Evolutionary conservation across 2,329 filamentous ascomycete genomes (phyloP), one percentile per base, ranked within the genome.

Genomic region (Calycina herbarum): DNA sequence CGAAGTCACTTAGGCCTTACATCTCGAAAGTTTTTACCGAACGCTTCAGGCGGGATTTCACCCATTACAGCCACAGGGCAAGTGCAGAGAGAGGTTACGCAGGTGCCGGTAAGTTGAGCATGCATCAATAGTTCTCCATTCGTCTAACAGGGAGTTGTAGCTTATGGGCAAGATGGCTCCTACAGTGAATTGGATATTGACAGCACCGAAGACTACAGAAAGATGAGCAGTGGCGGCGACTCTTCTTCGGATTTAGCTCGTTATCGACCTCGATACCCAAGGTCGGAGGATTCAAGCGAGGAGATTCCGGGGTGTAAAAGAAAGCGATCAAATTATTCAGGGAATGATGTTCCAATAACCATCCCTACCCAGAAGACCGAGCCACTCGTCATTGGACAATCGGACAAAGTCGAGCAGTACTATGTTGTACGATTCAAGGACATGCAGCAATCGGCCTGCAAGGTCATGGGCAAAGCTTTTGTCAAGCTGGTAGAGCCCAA

Each of bases 401-500:
- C 79, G 1, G 76, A 82, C 2, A 82, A 82, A 1, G 80, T 90
- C 1, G 84, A 83, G 78, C 80, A 80, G 8, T 88, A 89, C 68
- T 89, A 90, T 69, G 80, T 84, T 59, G 81, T 83, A 51, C 79
- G 86, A 0, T 87, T 92, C 73, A 86, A 85, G 68, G 84, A 85
- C 65, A 85, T 89, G 70, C 89, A 93, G 72, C 90, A 93, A 71
- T 84, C 86, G 1, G 85, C 87, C 6, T 89, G 88, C 78, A 93
- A 93, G 76, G 79, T 88, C 31, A 87, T 93, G 62, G 87, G 87
- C 40, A 93, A 93, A 75, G 88, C 86, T 11, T 93, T 90, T 86
- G 87, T 93, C 66, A 92, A 92, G 73, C 82, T 86, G 1, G 86
- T 93, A 1, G 89, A 91, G 71, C 90, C 90, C 0, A 92, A 90